Evolutionary conservation across 306 rosid genomes (phyloP).

Genomic region (Vachellia pachyceras): DNA sequence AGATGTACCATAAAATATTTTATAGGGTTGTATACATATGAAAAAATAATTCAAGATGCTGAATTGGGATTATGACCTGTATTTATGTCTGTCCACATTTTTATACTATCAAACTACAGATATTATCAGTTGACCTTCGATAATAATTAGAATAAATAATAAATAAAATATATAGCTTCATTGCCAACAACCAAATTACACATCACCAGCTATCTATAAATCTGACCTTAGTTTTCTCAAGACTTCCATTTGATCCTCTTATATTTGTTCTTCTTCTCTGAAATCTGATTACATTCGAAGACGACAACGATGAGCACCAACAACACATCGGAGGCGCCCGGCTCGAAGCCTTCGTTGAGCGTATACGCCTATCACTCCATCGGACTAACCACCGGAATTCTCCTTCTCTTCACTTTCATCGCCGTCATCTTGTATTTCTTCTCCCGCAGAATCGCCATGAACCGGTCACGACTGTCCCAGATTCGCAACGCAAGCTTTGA

Average conservation of each 20-base stretch:
- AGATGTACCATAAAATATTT: too few species aligned
- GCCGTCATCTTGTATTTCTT: slow-evolving; percentile 30
- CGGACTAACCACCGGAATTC: slow-evolving; percentile 34
- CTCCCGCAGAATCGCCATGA: background rate
- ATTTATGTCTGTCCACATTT: background rate
- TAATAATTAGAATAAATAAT: background rate
- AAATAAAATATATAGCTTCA: background rate
- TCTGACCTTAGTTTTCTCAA: background rate
- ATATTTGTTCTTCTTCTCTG: background rate
- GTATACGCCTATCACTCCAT: slow-evolving; percentile 16
- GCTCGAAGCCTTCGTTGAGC: background rate
- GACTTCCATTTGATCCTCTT: background rate
- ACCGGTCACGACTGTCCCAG: background rate
- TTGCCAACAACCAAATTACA: background rate
- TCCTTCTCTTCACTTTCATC: slow-evolving; percentile 20
- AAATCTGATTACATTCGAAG: background rate
- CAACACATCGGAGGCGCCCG: background rate
- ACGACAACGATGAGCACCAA: background rate
- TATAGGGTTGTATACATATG: too few species aligned
- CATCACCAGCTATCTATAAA: background rate
- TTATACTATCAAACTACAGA: background rate
- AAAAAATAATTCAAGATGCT: too few species aligned
- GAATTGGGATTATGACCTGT: too few species aligned
- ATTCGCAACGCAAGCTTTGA: background rate
- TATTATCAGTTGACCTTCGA: background rate